Evolutionary conservation across 345 rosid genomes (phyloP).

Genomic region (Lepidium sativum): DNA sequence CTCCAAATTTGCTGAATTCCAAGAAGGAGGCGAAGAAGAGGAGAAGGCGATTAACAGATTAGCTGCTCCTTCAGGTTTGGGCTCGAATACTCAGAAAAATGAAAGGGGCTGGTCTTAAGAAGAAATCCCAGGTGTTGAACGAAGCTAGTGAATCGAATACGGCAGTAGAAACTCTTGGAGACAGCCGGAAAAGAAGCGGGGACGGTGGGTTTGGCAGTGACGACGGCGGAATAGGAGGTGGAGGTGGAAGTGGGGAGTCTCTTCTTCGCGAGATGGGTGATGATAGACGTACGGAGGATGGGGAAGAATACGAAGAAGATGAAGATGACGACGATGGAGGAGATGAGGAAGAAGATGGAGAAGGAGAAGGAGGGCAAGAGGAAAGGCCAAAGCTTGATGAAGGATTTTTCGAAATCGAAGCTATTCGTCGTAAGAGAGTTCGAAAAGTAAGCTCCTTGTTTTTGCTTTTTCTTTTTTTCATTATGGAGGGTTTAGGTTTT

Average conservation of each 20-base stretch:
- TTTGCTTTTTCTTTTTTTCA: not conserved
- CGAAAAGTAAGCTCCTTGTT: constrained; percentile 58
- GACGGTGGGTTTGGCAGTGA: constrained; percentile 9
- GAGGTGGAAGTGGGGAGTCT: constrained; percentile 10
- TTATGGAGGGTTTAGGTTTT: not conserved
- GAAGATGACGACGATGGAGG: constrained; percentile 32
- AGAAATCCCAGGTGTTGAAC: constrained; percentile 14
- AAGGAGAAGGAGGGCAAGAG: constrained; percentile 26
- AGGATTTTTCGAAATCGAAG: constrained; percentile 92
- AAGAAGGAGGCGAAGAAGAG: not conserved
- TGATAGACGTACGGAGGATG: constrained; percentile 24
- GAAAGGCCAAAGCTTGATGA: constrained; percentile 84
- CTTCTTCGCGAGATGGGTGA: constrained; percentile 21
- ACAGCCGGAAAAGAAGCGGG: constrained; percentile 6
- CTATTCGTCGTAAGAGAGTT: constrained; percentile 81
- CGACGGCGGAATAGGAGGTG: not conserved
- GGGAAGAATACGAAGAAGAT: constrained; percentile 20
- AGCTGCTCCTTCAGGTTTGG: not conserved
- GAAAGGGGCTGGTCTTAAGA: constrained; percentile 22
- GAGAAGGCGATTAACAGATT: not conserved
- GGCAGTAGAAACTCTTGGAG: constrained; percentile 2
- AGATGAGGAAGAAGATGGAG: constrained; percentile 29
- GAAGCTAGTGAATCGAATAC: constrained; percentile 6
- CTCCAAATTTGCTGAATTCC: not conserved
- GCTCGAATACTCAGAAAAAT: constrained; percentile 4